Percentiles rank a stretch among this genome's conserved stretches.
phyloP scores from a whole-genome alignment of 441 rosid species.

The Erysimum cheiri region DNA sequence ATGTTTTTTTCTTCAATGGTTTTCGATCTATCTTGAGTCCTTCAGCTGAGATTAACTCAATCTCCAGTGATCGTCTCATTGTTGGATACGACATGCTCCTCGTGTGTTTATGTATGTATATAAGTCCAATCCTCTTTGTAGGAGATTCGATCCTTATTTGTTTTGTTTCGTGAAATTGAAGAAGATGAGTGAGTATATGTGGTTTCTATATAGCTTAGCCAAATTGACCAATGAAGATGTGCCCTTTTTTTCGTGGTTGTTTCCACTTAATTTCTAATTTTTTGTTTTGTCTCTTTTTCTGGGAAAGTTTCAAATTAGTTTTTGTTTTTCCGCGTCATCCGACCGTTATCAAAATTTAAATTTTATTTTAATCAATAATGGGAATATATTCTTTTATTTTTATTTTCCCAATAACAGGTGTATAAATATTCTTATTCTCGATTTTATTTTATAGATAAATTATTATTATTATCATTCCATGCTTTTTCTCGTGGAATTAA shows the following conservation, averaged over 20 bases:
- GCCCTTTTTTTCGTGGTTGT: neutral
- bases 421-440: conserved; percentile 1
- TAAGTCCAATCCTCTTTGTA: conserved; percentile 18
- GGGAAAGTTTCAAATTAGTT: neutral
- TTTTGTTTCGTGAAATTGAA: neutral
- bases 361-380: neutral
- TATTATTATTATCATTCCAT: neutral
- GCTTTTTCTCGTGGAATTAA: neutral
- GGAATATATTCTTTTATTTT: conserved; percentile 3
- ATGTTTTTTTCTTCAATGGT: conserved; percentile 53
- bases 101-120: neutral
- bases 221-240: neutral
- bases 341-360: conserved; percentile 16
- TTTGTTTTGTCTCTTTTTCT: neutral
- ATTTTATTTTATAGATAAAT: neutral
- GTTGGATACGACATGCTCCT: conserved; percentile 32
- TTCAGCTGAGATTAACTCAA: conserved; percentile 68
- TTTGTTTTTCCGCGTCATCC: neutral
- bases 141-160: conserved; percentile 11
- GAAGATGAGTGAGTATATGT: neutral
- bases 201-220: neutral
- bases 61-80: conserved; percentile 46
- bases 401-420: neutral
- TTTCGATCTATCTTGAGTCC: conserved; percentile 53
- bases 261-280: conserved; percentile 25